Conservation (phyloP, 768 basidiomycete genomes). For the Udeniomyces megalosporus region DNA sequence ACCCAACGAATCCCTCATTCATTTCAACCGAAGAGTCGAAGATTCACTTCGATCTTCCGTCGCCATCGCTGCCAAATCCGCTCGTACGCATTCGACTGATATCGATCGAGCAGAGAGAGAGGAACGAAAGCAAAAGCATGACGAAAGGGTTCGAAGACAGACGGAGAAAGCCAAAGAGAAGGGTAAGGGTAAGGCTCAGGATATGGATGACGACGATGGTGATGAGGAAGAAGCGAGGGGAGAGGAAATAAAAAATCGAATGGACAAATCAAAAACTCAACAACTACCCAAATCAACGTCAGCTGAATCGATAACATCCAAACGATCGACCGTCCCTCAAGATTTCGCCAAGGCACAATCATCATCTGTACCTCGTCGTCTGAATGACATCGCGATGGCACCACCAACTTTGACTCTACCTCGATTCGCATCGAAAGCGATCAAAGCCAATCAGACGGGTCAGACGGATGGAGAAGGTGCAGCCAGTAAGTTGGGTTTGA, state of each 20-base stretch:
- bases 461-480: not conserved
- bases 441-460: slow-evolving; percentile 3
- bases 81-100: not conserved
- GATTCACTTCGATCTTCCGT: slow-evolving; percentile 14
- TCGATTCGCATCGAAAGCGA: slow-evolving; percentile 3
- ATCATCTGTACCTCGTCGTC: slow-evolving; percentile 14
- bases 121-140: slow-evolving; percentile 12
- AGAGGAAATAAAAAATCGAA: not conserved
- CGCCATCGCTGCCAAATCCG: slow-evolving; percentile 4
- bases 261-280: not conserved
- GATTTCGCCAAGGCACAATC: slow-evolving; percentile 2
- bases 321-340: not conserved
- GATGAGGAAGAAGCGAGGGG: not conserved
- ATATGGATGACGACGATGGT: not conserved
- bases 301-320: not conserved
- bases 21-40: slow-evolving; percentile 16
- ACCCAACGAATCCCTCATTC: slow-evolving; percentile 7
- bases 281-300: not conserved
- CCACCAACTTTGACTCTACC: slow-evolving; percentile 14
- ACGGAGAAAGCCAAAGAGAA: not conserved
- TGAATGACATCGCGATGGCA: slow-evolving; percentile 13
- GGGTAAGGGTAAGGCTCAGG: not conserved
- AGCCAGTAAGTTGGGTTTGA: slow-evolving; percentile 1
- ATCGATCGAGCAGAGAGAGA: not conserved
- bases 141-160: not conserved